phyloP scores from a whole-genome alignment of 2,329 filamentous ascomycete species.

The Falciphora oryzae region DNA sequence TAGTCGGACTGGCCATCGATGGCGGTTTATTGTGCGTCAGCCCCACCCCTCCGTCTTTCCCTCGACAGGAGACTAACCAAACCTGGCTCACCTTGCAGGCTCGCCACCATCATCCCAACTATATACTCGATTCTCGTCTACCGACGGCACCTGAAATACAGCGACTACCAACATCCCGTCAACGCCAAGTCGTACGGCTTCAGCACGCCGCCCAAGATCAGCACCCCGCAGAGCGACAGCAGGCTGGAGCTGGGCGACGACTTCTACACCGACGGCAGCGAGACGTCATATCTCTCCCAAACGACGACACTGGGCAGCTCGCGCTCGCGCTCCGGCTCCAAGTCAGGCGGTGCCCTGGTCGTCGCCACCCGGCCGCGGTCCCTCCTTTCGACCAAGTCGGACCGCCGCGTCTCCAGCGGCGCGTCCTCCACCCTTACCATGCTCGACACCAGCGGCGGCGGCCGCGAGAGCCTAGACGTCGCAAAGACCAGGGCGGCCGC shows the following conservation, averaged over 20 bases:
- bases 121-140: conserved; percentile 43
- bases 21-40: conserved; percentile 40
- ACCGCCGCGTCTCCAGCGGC: conserved; percentile 13
- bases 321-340: background rate
- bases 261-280: conserved; percentile 6
- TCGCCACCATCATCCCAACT: conserved; percentile 36
- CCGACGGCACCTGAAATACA: conserved; percentile 40
- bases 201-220: conserved; percentile 13
- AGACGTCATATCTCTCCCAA: conserved; percentile 3
- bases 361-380: background rate
- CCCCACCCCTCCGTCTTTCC: conserved; percentile 7
- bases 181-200: conserved; percentile 46
- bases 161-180: conserved; percentile 43
- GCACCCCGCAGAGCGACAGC: conserved; percentile 11
- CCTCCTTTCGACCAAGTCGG: background rate
- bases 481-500: background rate
- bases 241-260: conserved; percentile 21
- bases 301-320: background rate
- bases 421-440: background rate
- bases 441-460: conserved; percentile 1
- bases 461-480: conserved; percentile 12
- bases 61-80: background rate
- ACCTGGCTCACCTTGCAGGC: conserved; percentile 24
- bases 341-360: background rate
- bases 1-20: conserved; percentile 44